Conservation (phyloP, 805 yeast species). For the Candida pini region DNA sequence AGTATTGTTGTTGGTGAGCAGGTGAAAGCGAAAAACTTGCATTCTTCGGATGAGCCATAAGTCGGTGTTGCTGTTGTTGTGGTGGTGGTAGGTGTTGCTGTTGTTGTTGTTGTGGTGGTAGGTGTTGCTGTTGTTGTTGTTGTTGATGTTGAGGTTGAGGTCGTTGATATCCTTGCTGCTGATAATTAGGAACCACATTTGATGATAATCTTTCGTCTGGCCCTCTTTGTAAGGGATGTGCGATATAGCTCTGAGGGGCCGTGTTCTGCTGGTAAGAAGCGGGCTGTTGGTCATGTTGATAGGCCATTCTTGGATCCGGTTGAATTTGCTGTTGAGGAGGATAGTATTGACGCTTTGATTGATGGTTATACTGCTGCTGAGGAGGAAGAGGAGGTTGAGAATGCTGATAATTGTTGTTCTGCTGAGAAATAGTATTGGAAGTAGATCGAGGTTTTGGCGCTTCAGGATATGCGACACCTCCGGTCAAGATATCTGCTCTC, state of each 20-base stretch:
- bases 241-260: neutral
- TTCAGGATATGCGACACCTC: too few relatives aligned
- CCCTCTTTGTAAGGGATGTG: too few relatives aligned
- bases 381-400: too few relatives aligned
- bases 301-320: neutral
- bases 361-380: constrained; percentile 2
- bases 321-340: neutral
- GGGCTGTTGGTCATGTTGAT: neutral
- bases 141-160: constrained; percentile 4
- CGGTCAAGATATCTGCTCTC: too few relatives aligned
- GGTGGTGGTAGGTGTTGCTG: constrained; percentile 1
- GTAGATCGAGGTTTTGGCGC: too few relatives aligned
- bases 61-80: constrained; percentile 1
- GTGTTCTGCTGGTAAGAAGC: too few relatives aligned
- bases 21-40: too few relatives aligned
- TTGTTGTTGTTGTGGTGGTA: neutral
- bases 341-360: constrained; percentile 2
- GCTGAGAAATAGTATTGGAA: neutral
- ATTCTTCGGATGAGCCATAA: neutral
- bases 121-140: constrained; percentile 2
- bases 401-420: neutral
- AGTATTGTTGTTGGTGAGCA: neutral
- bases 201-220: too few relatives aligned
- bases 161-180: constrained; percentile 3
- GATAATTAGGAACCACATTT: neutral